Conservation (phyloP, 129 eudicot species). For the Helianthus annuus region HanXRQr2.0-SUNRISE NC_035433.2:88547881-88548380, state of each 20-base stretch:
- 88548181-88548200: too few relatives aligned
- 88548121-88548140: conserved; percentile 45
- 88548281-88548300: conserved; percentile 47
- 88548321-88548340: too few relatives aligned
- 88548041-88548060: conserved; percentile 46
- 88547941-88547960: conserved; percentile 41
- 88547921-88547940: conserved; percentile 58
- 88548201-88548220: not conserved
- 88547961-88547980: conserved; percentile 50
- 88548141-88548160: conserved; percentile 90
- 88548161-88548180: conserved; percentile 60
- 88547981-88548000: conserved; percentile 88
- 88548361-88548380: too few relatives aligned
- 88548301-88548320: conserved; percentile 84
- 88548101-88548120: conserved; percentile 35
- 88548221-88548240: not conserved
- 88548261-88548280: conserved; percentile 2
- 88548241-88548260: not conserved
- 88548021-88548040: conserved; percentile 62
- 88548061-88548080: conserved; percentile 29
- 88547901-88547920: conserved; percentile 41
- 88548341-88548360: too few relatives aligned
- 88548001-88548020: conserved; percentile 83
- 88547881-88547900: not conserved
- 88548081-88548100: conserved; percentile 41